A percentile compares a stretch with the other conserved stretches of the same genome.
These are phyloP conservation scores for Venturia pyrina DNA, from an alignment of 2,329 filamentous ascomycete species.

Conservation along the genomic window DNA sequence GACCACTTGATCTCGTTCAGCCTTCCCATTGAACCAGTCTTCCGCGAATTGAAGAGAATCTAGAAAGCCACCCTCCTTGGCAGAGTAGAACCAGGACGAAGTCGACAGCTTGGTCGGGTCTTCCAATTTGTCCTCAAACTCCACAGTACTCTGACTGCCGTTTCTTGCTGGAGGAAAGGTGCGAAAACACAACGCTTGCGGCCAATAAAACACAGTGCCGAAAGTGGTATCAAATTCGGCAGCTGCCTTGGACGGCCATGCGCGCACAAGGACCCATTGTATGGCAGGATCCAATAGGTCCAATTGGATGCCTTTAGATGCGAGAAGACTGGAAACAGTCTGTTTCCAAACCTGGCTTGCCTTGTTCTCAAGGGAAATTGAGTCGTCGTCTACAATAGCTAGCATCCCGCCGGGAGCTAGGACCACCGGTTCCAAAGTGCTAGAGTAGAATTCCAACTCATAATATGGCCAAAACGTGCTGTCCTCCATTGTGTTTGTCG, in stretches of 20 bases:
- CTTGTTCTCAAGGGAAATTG: not conserved
- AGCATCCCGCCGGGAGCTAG: conserved; percentile 5
- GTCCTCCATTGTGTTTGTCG: not conserved
- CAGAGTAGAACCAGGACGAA: conserved; percentile 6
- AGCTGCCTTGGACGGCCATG: not conserved
- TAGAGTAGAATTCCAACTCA: not conserved
- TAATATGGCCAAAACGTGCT: not conserved
- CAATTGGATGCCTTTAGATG: conserved; percentile 3
- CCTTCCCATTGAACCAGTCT: conserved; percentile 11
- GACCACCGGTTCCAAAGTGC: not conserved
- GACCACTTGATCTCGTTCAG: not conserved
- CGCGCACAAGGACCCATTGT: conserved; percentile 1
- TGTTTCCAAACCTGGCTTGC: not conserved
- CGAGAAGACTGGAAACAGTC: not conserved
- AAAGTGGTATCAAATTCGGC: not conserved
- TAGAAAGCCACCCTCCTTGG: conserved; percentile 7
- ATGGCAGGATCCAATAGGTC: not conserved
- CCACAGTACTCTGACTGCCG: not conserved
- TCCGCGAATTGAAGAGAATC: conserved; percentile 12
- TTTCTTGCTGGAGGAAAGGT: not conserved
- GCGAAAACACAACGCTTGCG: conserved; percentile 1
- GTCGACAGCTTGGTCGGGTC: not conserved
- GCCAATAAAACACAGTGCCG: conserved; percentile 8
- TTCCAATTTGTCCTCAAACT: not conserved
- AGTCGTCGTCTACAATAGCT: not conserved